Evolutionary conservation across 2,329 filamentous ascomycete genomes (phyloP).

Genomic region (Penicillium aurantiogriseum): DNA sequence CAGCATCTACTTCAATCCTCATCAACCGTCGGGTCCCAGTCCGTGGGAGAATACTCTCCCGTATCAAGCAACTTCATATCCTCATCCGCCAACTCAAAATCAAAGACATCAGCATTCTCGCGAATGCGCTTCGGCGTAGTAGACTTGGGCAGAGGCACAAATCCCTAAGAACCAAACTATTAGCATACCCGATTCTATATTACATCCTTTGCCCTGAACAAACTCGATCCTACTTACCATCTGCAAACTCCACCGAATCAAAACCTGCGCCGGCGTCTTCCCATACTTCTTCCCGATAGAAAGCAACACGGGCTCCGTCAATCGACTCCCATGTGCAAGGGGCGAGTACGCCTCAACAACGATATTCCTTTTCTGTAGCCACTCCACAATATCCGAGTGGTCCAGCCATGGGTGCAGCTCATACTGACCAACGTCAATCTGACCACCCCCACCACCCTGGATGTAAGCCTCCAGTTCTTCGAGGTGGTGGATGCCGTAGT

Average conservation of each 20-base stretch:
- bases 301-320: slow-evolving; percentile 65
- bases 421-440: slow-evolving; percentile 74
- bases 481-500: slow-evolving; percentile 73
- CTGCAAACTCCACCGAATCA: slow-evolving; percentile 77
- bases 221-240: slow-evolving; percentile 57
- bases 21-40: slow-evolving; percentile 56
- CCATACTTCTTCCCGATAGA: slow-evolving; percentile 65
- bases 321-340: slow-evolving; percentile 67
- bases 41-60: slow-evolving; percentile 56
- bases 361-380: slow-evolving; percentile 66
- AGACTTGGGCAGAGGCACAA: slow-evolving; percentile 63
- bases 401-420: slow-evolving; percentile 84
- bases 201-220: not conserved
- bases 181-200: not conserved
- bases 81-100: slow-evolving; percentile 58
- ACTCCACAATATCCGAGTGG: slow-evolving; percentile 62
- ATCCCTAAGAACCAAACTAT: slow-evolving; percentile 44
- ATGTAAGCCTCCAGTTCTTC: slow-evolving; percentile 61
- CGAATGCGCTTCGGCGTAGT: slow-evolving; percentile 59
- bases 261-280: slow-evolving; percentile 69
- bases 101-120: slow-evolving; percentile 60
- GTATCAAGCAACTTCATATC: slow-evolving; percentile 59
- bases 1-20: slow-evolving; percentile 23
- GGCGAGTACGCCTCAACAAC: slow-evolving; percentile 78
- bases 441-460: slow-evolving; percentile 58